Percentiles rank a stretch among this genome's conserved stretches.
phyloP scores from a whole-genome alignment of 2,329 filamentous ascomycete species.

The Aspergillus novofumigatus region DNA sequence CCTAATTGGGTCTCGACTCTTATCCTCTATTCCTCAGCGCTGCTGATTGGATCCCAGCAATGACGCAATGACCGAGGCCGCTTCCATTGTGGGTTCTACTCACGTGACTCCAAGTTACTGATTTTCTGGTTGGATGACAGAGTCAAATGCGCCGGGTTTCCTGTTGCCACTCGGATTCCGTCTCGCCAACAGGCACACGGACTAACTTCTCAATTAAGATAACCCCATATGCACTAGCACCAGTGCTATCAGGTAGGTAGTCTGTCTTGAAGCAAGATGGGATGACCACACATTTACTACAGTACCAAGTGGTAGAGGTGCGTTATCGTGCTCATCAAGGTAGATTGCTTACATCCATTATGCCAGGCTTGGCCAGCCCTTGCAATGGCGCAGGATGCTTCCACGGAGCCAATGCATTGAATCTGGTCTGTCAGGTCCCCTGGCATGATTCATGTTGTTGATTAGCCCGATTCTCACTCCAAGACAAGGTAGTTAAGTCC shows the following conservation, averaged over 20 bases:
- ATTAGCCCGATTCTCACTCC: not conserved
- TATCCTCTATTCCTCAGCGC: not conserved
- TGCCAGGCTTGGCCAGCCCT: not conserved
- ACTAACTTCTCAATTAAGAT: not conserved
- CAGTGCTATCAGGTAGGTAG: not conserved
- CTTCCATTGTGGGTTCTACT: not conserved
- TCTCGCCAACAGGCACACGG: not conserved
- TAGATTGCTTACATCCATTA: too few relatives aligned
- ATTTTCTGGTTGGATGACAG: not conserved
- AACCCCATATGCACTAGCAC: not conserved
- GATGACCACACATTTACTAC: too few relatives aligned
- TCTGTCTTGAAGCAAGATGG: not conserved
- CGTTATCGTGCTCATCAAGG: not conserved
- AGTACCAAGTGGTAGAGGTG: too few relatives aligned
- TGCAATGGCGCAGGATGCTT: not conserved
- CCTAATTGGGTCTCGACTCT: not conserved
- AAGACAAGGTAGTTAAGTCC: not conserved
- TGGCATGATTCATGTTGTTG: not conserved
- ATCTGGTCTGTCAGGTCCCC: not conserved
- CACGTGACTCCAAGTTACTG: not conserved
- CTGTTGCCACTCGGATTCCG: not conserved
- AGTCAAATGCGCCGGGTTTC: not conserved
- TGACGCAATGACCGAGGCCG: not conserved
- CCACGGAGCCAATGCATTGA: not conserved
- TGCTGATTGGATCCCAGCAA: not conserved